Percentiles rank a stretch among this genome's conserved stretches.
These are phyloP conservation scores for Ascochyta rabiei DNA, from an alignment of 2,329 filamentous ascomycete species.

Conservation along the genomic window DNA sequence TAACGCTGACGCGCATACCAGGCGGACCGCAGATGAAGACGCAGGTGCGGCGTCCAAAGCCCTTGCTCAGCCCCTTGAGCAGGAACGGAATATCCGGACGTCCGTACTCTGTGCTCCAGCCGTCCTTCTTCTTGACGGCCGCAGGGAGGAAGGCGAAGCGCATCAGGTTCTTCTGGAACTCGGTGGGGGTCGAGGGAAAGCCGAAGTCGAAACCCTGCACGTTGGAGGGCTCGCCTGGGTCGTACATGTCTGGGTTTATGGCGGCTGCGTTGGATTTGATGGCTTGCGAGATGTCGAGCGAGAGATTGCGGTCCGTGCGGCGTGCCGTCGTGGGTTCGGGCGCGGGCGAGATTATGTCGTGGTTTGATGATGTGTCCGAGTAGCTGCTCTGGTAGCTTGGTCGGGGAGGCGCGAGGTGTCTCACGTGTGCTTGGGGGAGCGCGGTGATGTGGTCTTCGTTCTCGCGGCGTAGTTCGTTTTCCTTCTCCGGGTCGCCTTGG, in stretches of 20 bases:
- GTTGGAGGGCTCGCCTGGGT: conserved; percentile 17
- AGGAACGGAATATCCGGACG: conserved; percentile 87
- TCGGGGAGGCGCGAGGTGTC: conserved; percentile 52
- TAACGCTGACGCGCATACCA: conserved; percentile 84
- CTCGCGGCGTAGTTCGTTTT: conserved; percentile 78
- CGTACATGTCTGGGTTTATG: conserved; percentile 53
- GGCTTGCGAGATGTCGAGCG: conserved; percentile 52
- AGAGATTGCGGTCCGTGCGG: conserved; percentile 50
- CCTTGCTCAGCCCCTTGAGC: conserved; percentile 81
- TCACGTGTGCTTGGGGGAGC: conserved; percentile 65
- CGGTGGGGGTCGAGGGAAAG: conserved; percentile 81
- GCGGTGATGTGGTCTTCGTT: conserved; percentile 85
- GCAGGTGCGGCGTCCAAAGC: conserved; percentile 79
- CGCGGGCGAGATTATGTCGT: conserved; percentile 36
- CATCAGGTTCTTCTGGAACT: conserved; percentile 88
- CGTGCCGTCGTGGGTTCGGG: conserved; percentile 47
- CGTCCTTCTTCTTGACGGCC: conserved; percentile 62
- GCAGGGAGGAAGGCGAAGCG: conserved; percentile 80
- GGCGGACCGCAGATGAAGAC: conserved; percentile 93
- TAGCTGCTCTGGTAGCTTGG: conserved; percentile 27
- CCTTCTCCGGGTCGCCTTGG: conserved; percentile 76
- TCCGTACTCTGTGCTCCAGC: conserved; percentile 92
- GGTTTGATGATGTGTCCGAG: conserved; percentile 29
- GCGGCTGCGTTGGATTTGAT: conserved; percentile 39
- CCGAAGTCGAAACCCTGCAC: conserved; percentile 60